Base-by-base conservation (phyloP, 106 monocot genomes). In the Apostasia ramifera region DNA sequence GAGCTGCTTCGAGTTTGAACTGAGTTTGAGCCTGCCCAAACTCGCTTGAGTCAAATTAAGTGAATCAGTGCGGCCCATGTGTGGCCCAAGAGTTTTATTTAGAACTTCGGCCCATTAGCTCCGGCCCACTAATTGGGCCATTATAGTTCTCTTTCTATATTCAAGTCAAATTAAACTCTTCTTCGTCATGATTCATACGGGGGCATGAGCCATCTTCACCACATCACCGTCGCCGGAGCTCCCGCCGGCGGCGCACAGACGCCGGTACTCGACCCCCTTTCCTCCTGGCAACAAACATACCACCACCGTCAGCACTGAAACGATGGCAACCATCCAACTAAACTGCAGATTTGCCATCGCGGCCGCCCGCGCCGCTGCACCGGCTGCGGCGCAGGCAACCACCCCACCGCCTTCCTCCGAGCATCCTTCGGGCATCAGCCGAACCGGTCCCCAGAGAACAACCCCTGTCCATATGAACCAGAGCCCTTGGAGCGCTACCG, bases 401-500 rank as follows among this genome's bases (percentile, higher is more conserved):
- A 10, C 14, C 45, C 45, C 57, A 1, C 15, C 54, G 13, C 1
- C 15, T 49, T 12, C 14, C 6, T 3, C 42, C 43, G 55, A 13
- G 39, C 70, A 70, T 8, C 58, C 58, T 14, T 7, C 58, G 13
- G 70, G 57, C 1, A 59, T n/a, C 4, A 70, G 44, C 57, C 70
- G 11, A 4, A 9, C 0, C 47, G 70, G 70, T 8, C 57, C 70
- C 70, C 70, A 70, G 37, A 70, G 47, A 15, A 43, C 58, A 43
- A 57, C 57, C 15, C 70, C 70, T 26, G 44, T 58, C 9, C 44
- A 26, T 1, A 47, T 46, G 15, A 70, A 70, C 91, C 91, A 91
- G 43, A 77, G 40, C n/a, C 91, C 91, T 40, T 91, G 91, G 46
- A 81, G 37, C 49, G 77, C 51, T 7, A 91, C 50, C 47, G 82